Evolutionary conservation across 139 green algal genomes (phyloP), one percentile per base, ranked within the genome.

Genomic region (Chlamydomonas sphaeroides): DNA sequence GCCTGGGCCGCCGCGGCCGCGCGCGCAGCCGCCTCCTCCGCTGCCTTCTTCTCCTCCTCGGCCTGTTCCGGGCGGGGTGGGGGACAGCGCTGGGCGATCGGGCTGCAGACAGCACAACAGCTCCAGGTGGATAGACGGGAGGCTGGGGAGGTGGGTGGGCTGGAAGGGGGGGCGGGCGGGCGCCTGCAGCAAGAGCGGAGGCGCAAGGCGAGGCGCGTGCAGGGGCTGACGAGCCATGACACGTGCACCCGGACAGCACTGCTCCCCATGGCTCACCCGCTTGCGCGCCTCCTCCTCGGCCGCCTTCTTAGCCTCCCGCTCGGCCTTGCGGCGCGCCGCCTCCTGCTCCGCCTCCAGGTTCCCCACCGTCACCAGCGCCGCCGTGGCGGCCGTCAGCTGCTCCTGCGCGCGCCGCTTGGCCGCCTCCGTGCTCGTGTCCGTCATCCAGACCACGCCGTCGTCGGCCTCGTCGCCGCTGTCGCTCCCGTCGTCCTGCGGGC

Each of bases 371-470:
- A 99, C 95, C 92, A 98, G 90, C 23, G 88, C 89, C 4, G 93
- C 92, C 4, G 95, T 98, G 32, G 94, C 97, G 3, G 84, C 85
- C 0, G 92, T 97, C 70, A 99, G 91, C 90, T 99, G 97, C 90
- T 98, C 95, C 56, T 93, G 79, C 17, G 95, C 96, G 39, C 97
- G 92, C 7, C 83, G 71, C 68, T 86, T 90, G 49, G 82, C 86
- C 20, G 86, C 86, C 53, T 91, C 94, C 32, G 89, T 91, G 21
- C 91, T 96, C 1, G 96, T 99, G 94, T 99, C 97, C 0, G 96
- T 98, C 89, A 94, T 90, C 96, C 96, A 99, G 67, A 96, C 95
- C 30, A 98, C 94, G 8, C 88, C 89, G 45, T 91, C 85, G 33
- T 92, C 89, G 41, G 83, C 87, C 25, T 91, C 87, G 17, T 87